phyloP scores from a whole-genome alignment of 2,329 filamentous ascomycete genomes.

The Fusarium dimerum region DNA sequence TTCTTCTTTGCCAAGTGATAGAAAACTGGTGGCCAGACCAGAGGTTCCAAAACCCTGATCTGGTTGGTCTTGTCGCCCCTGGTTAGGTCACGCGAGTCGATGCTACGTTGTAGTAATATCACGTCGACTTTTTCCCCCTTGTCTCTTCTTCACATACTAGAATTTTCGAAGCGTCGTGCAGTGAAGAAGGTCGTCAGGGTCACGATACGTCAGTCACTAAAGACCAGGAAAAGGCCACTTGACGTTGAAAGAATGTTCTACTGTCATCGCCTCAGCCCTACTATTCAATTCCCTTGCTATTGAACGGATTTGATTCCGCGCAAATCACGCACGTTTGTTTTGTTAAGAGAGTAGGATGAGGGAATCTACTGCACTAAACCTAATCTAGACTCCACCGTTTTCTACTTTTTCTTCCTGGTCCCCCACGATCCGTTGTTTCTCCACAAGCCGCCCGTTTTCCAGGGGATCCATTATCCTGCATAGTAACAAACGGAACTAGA shows the following conservation, averaged over 20 bases:
- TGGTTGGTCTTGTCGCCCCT: background rate
- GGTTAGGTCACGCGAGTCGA: background rate
- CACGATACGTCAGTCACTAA: too few species aligned
- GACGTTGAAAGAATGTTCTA: too few species aligned
- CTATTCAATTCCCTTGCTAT: too few species aligned
- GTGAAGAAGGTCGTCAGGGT: too few species aligned
- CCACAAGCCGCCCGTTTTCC: background rate
- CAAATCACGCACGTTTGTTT: background rate
- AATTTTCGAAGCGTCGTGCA: too few species aligned
- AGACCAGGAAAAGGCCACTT: too few species aligned
- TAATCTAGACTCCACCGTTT: background rate
- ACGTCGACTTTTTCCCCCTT: too few species aligned
- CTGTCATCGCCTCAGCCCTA: too few species aligned
- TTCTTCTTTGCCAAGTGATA: background rate
- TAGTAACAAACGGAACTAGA: too few species aligned
- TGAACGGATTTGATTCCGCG: background rate
- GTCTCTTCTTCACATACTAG: too few species aligned
- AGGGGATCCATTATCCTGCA: background rate
- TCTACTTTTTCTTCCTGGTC: background rate
- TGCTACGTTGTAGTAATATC: background rate
- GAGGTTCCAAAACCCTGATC: background rate
- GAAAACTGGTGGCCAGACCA: background rate
- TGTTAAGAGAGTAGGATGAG: too few species aligned
- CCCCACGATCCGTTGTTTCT: background rate
- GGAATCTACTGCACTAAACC: background rate